Percentiles rank a stretch among this genome's conserved stretches.
Evolutionary conservation across 495 filamentous ascomycete genomes (phyloP).

Genomic region (Neurospora sp.): DNA sequence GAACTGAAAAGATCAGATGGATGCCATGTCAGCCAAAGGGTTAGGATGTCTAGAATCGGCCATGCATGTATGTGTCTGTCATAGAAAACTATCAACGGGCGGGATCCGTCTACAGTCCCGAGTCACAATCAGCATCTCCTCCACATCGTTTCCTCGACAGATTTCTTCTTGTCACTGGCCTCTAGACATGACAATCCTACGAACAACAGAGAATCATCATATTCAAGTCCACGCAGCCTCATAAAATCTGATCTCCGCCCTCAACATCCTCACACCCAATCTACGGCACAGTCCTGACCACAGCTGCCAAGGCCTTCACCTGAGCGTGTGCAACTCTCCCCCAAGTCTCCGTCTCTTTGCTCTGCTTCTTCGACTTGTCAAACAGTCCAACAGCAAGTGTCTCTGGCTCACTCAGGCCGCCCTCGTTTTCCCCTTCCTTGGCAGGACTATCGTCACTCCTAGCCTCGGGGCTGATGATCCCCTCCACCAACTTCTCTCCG

Average conservation of each 20-base stretch:
- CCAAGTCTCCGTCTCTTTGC: slow-evolving; percentile 22
- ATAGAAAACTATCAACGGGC: background rate
- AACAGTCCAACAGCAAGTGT: slow-evolving; percentile 22
- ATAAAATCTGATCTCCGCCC: background rate
- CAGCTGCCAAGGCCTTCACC: slow-evolving; percentile 21
- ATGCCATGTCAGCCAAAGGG: background rate
- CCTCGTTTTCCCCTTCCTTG: slow-evolving; percentile 3
- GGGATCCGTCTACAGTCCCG: background rate
- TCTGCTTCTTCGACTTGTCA: slow-evolving; percentile 15
- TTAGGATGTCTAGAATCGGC: background rate
- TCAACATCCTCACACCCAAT: background rate
- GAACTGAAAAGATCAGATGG: background rate
- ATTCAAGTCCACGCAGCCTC: background rate
- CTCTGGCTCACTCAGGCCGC: slow-evolving; percentile 17
- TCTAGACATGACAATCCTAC: background rate
- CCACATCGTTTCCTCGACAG: background rate
- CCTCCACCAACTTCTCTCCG: slow-evolving; percentile 25
- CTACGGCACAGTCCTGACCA: slow-evolving; percentile 18
- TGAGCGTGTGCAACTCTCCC: slow-evolving; percentile 23
- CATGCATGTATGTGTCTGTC: background rate
- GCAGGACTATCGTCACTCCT: background rate
- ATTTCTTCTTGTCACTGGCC: background rate
- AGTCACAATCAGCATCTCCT: background rate
- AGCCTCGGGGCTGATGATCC: slow-evolving; percentile 14
- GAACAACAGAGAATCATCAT: background rate